Base-by-base conservation (phyloP, 768 basidiomycete species). In the Calvatia gigantea region DNA sequence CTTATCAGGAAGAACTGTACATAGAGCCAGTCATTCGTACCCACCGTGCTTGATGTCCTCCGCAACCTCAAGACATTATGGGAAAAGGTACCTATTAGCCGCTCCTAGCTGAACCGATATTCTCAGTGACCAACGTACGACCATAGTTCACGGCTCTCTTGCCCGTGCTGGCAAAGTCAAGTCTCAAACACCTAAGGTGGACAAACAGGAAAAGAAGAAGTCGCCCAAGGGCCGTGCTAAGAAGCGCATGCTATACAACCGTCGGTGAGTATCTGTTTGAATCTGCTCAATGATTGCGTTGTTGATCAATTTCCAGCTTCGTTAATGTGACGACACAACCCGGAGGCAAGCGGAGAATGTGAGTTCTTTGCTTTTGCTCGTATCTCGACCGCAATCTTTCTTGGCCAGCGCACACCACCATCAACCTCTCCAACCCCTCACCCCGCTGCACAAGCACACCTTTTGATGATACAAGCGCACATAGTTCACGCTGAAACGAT, bases 81-180 rank as follows among this genome's bases (percentile, higher is more conserved):
- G 85, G 85, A 75, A 84, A 88, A 85, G 85, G 86, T 86, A 65
- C 43, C 53, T 54, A 52, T 37, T 35, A 43, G 32, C 54, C 41
- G 58, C 43, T 58, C 48, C 60, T 65, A 61, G 33, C 27, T 56
- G 46, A 41, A 52, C 42, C 42, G 31, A 44, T 25, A 21, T 19
- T n/a, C 23, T 50, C 38, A 19, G 55, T 42, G 37, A n/a, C 58
- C 27, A 33, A 38, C 47, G 33, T 25, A 9, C 32, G 14, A 21
- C 17, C 41, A 45, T 65, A 94, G 94, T 96, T 79, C 94, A 98
- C 89, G 94, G 94, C 74, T 98, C 94, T 73, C 94, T 96, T 79
- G 94, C 94, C 78, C 94, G 94, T 82, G 94, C 94, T 72, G 95
- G 95, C 74, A 98, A 98, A 85, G 96, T 98, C 82, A 97, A 94